Conservation (phyloP, 768 basidiomycete species). For the Podaxis mareebaensis region DNA sequence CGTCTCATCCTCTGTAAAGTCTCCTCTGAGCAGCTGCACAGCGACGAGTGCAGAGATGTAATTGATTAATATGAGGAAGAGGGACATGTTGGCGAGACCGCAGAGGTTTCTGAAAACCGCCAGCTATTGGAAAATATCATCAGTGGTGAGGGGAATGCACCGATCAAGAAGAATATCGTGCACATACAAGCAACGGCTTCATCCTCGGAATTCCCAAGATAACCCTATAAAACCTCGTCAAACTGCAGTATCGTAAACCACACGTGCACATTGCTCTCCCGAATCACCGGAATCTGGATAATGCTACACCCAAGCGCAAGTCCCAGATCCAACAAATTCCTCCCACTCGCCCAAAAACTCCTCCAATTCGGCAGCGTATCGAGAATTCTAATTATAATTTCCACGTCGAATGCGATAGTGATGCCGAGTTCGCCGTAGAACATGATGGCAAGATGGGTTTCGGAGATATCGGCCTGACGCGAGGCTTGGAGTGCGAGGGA, state of each 20-base stretch:
- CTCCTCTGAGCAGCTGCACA: slow-evolving; percentile 85
- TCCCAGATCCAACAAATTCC: slow-evolving; percentile 75
- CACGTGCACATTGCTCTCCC: slow-evolving; percentile 62
- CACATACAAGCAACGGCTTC: slow-evolving; percentile 75
- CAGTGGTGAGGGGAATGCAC: neutral
- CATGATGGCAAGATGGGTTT: slow-evolving; percentile 47
- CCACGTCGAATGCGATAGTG: slow-evolving; percentile 84
- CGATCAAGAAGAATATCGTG: neutral
- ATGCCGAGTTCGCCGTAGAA: slow-evolving; percentile 73
- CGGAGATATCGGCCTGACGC: slow-evolving; percentile 50
- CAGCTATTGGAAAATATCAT: slow-evolving; percentile 44
- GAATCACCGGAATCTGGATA: slow-evolving; percentile 84
- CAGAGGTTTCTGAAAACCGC: slow-evolving; percentile 92
- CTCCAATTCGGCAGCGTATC: slow-evolving; percentile 83
- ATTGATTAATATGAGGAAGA: slow-evolving; percentile 89
- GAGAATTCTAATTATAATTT: slow-evolving; percentile 76
- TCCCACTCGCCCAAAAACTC: slow-evolving; percentile 60
- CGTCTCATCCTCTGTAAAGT: slow-evolving; percentile 50
- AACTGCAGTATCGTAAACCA: slow-evolving; percentile 93
- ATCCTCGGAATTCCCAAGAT: slow-evolving; percentile 89
- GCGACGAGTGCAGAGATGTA: slow-evolving; percentile 82
- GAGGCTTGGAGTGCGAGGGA: slow-evolving; percentile 77
- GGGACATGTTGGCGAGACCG: slow-evolving; percentile 86
- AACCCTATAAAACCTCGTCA: slow-evolving; percentile 88
- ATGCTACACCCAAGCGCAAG: slow-evolving; percentile 75